Percentiles rank a stretch among this genome's conserved stretches.
Evolutionary conservation across 805 yeast species (phyloP).

Genomic region (Limtongia smithiae): DNA sequence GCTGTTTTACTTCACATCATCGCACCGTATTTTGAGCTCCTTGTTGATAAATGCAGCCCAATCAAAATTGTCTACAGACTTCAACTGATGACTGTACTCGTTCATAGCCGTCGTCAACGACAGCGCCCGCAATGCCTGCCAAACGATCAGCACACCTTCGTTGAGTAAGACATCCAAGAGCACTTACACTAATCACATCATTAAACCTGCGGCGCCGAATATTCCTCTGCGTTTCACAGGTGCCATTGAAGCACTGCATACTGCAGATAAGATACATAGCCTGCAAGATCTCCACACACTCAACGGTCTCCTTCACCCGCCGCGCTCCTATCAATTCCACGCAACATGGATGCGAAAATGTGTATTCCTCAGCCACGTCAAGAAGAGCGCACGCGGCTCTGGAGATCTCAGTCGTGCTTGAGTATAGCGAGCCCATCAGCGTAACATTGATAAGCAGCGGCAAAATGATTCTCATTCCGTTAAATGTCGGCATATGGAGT

Average conservation of each 20-base stretch:
- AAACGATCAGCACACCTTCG: no score
- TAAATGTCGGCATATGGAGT: constrained; percentile 7
- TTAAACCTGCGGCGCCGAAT: constrained; percentile 4
- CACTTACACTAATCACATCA: not conserved
- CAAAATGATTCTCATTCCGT: not conserved
- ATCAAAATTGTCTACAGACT: not conserved
- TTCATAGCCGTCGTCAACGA: not conserved
- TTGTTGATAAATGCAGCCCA: constrained; percentile 2
- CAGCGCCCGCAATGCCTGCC: constrained; percentile 1
- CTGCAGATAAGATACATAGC: constrained; percentile 7
- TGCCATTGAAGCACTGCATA: constrained; percentile 8
- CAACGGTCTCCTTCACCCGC: not conserved
- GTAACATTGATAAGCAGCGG: constrained; percentile 1
- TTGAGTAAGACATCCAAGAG: no score
- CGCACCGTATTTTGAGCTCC: not conserved
- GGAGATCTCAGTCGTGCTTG: not conserved
- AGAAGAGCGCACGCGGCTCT: not conserved
- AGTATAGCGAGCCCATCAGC: constrained; percentile 7
- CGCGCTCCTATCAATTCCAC: not conserved
- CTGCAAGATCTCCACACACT: constrained; percentile 1
- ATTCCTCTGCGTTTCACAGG: constrained; percentile 7
- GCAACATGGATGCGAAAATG: not conserved
- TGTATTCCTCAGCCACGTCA: constrained; percentile 7
- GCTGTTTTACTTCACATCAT: no score
- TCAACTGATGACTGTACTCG: not conserved